A percentile compares a stretch with the other conserved stretches of the same genome.
phyloP scores from a whole-genome alignment of 2,329 filamentous ascomycete genomes.

The Lanzia echinophila region DNA sequence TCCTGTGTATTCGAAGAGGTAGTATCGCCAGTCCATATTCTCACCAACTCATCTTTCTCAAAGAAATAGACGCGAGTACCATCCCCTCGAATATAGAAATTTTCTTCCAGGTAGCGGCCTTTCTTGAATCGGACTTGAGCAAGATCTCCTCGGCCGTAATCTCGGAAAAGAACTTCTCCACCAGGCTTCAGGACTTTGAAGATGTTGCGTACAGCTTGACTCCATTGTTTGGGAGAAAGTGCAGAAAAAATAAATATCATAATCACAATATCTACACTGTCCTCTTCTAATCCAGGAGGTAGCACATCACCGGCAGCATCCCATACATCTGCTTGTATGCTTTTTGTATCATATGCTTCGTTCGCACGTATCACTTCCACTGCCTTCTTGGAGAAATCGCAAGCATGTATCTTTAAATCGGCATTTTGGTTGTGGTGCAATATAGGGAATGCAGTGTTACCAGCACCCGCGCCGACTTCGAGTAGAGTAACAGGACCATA shows the following conservation, averaged over 20 bases:
- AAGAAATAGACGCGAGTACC: slow-evolving; percentile 98
- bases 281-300: slow-evolving; percentile 69
- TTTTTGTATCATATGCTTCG: slow-evolving; percentile 63
- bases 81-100: slow-evolving; percentile 94
- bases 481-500: slow-evolving; percentile 66
- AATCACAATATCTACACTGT: slow-evolving; percentile 83
- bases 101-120: slow-evolving; percentile 87
- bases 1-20: slow-evolving; percentile 9
- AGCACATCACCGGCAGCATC: slow-evolving; percentile 69
- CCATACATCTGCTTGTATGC: slow-evolving; percentile 90
- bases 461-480: slow-evolving; percentile 90
- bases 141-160: slow-evolving; percentile 92
- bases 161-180: slow-evolving; percentile 88
- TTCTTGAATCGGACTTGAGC: slow-evolving; percentile 97
- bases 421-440: slow-evolving; percentile 78
- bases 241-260: slow-evolving; percentile 98
- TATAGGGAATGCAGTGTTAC: slow-evolving; percentile 93
- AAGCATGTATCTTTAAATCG: slow-evolving; percentile 78
- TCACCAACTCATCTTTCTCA: slow-evolving; percentile 71
- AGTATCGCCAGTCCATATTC: slow-evolving; percentile 62
- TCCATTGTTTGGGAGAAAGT: slow-evolving; percentile 78
- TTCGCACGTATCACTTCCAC: slow-evolving; percentile 85
- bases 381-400: slow-evolving; percentile 92
- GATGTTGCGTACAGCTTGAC: slow-evolving; percentile 72
- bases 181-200: slow-evolving; percentile 80